phyloP scores from a whole-genome alignment of 179 eudicot genomes.

The Actinidia arguta region DNA sequence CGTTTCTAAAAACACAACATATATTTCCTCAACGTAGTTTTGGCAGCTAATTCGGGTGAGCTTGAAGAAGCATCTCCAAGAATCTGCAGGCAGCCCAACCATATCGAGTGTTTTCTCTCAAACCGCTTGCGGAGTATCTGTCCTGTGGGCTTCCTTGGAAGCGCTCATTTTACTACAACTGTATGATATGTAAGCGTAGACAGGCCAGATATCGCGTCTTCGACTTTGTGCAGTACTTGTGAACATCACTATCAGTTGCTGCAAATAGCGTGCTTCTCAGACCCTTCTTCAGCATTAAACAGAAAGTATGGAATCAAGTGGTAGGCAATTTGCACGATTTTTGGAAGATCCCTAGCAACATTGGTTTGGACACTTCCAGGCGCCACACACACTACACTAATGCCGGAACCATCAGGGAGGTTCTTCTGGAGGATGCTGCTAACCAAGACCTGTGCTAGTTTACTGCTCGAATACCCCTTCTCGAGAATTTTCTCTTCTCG shows the following conservation, averaged over 20 bases:
- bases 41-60: neutral
- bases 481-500: constrained; percentile 26
- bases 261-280: constrained; percentile 36
- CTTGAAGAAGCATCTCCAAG: constrained; percentile 32
- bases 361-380: constrained; percentile 41
- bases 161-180: constrained; percentile 27
- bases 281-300: constrained; percentile 32
- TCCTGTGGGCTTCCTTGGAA: constrained; percentile 31
- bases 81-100: constrained; percentile 32
- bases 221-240: constrained; percentile 24
- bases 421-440: constrained; percentile 28
- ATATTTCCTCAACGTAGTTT: neutral
- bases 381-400: constrained; percentile 31
- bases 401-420: constrained; percentile 19
- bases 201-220: constrained; percentile 28
- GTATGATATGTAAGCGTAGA: constrained; percentile 28
- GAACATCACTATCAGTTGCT: constrained; percentile 31
- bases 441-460: constrained; percentile 37
- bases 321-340: constrained; percentile 24
- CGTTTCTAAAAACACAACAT: neutral
- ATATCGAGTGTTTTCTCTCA: constrained; percentile 40
- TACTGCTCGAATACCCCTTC: constrained; percentile 40
- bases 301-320: constrained; percentile 20
- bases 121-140: constrained; percentile 17
- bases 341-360: constrained; percentile 35